Evolutionary conservation across 225 moss, liverwort and hornwort genomes (phyloP), one percentile per base, ranked within the genome.

Genomic region (Antitrichia curtipendula): DNA sequence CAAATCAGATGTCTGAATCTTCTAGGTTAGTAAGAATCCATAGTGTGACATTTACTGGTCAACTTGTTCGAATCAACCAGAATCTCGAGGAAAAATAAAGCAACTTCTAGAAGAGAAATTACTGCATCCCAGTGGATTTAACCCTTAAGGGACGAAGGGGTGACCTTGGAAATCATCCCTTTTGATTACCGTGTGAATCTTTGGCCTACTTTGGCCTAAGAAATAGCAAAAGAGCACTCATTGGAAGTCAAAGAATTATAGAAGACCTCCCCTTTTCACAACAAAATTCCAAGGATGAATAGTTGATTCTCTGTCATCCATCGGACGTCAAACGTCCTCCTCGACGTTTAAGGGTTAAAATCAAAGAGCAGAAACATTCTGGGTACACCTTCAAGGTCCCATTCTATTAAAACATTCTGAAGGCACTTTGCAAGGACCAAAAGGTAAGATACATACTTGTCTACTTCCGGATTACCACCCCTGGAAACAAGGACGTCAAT

Each of bases 401-500:
- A n/a, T 58, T 64, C 29, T 60, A 21, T 40, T 25, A 68, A 32
- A 58, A 79, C 47, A 64, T 66, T 80, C 76, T 63, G 41, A 66
- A 74, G 59, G 47, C 9, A 23, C 52, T 71, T 80, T 66, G 4
- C 40, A 66, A 68, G 75, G 70, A 82, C 24, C 68, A 61, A 52
- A 49, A 90, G 85, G 80, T 64, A 82, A 83, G 41, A 82, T 47
- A 89, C 93, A 73, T 94, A 99, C 99, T 99, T 99, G 89, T 99
- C 97, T 85, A 99, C 99, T 95, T 99, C 97, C 82, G 97, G 96
- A 91, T 99, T 95, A 78, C 94, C 96, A 75, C 99, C 99, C 82
- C 93, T 93, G 62, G 95, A 94, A 91, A 97, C 94, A 79, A 99
- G 93, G 68, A 95, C 94, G 79, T 99, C 99, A 86, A 99, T 97